A percentile compares a stretch with the other conserved stretches of the same genome.
Evolutionary conservation across 495 filamentous ascomycete species (phyloP).

Genomic region (Hyaloscypha finlandica): DNA sequence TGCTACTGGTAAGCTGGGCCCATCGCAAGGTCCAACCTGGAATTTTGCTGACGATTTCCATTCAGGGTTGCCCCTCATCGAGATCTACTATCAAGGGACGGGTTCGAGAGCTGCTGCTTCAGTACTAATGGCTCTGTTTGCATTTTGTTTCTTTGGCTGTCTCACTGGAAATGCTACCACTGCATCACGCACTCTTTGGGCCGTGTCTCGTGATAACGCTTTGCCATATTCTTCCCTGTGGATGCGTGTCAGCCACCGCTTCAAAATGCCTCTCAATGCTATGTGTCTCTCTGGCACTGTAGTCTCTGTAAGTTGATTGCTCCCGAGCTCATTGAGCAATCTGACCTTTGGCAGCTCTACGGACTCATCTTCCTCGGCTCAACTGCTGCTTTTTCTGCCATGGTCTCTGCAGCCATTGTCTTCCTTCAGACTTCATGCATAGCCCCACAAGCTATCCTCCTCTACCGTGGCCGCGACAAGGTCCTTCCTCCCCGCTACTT

Average conservation of each 20-base stretch:
- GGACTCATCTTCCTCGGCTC: slow-evolving; percentile 51
- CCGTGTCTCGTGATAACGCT: slow-evolving; percentile 53
- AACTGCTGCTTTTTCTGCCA: slow-evolving; percentile 46
- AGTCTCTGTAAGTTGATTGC: slow-evolving; percentile 6
- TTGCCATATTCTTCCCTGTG: slow-evolving; percentile 1
- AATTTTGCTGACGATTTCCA: too few relatives aligned
- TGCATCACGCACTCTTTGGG: slow-evolving; percentile 36
- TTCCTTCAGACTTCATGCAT: slow-evolving; percentile 48
- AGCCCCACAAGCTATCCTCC: slow-evolving; percentile 40
- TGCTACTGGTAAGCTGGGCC: too few relatives aligned
- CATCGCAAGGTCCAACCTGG: too few relatives aligned
- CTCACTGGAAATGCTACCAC: too few relatives aligned
- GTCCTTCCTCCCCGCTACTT: slow-evolving; percentile 35
- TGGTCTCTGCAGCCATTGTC: slow-evolving; percentile 46
- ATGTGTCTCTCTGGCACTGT: slow-evolving; percentile 37
- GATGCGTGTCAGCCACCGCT: not conserved
- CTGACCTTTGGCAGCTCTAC: slow-evolving; percentile 25
- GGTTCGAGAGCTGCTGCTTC: too few relatives aligned
- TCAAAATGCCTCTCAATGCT: slow-evolving; percentile 36
- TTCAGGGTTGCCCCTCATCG: too few relatives aligned
- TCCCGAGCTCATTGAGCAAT: too few relatives aligned
- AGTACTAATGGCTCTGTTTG: too few relatives aligned
- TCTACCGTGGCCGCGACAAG: slow-evolving; percentile 35
- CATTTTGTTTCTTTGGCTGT: too few relatives aligned
- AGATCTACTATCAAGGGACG: too few relatives aligned